phyloP scores from a whole-genome alignment of 139 green algal genomes.

The Micractinium conductrix region DNA sequence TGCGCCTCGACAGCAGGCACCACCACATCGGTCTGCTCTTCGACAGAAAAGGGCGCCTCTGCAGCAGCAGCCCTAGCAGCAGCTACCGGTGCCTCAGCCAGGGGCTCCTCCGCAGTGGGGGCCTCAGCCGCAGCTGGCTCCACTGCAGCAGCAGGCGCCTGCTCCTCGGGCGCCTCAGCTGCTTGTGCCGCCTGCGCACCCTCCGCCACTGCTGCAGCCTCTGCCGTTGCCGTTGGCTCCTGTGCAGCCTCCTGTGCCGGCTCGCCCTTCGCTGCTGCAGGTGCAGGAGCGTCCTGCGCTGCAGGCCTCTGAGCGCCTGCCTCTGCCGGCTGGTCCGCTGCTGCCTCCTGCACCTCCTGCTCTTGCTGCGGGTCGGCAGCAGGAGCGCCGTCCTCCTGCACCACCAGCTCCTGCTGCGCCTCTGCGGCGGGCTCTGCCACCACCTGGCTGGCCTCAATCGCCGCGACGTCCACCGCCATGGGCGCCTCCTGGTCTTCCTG shows the following conservation, averaged over 20 bases:
- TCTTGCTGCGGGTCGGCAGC: too few relatives aligned
- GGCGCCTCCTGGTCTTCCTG: background rate
- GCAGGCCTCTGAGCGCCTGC: too few relatives aligned
- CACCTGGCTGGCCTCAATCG: background rate
- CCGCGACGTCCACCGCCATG: background rate
- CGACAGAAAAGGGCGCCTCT: too few relatives aligned
- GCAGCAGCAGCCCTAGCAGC: background rate
- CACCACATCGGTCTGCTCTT: background rate
- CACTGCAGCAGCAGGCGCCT: background rate
- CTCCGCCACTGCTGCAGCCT: background rate
- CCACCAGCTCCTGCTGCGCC: background rate
- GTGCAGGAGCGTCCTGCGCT: background rate
- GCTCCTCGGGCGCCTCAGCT: background rate
- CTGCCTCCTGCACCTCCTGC: background rate
- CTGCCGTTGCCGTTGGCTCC: background rate
- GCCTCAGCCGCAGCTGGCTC: background rate
- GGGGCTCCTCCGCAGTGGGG: background rate
- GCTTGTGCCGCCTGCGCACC: background rate
- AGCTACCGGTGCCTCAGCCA: background rate
- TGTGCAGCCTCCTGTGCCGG: background rate
- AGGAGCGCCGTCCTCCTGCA: too few relatives aligned
- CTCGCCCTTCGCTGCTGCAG: background rate
- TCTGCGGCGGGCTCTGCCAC: background rate
- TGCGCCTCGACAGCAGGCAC: background rate
- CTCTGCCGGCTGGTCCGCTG: background rate